Evolutionary conservation across 2,329 filamentous ascomycete species (phyloP), one percentile per base, ranked within the genome.

Genomic region (Colletotrichum tamarilloi): DNA sequence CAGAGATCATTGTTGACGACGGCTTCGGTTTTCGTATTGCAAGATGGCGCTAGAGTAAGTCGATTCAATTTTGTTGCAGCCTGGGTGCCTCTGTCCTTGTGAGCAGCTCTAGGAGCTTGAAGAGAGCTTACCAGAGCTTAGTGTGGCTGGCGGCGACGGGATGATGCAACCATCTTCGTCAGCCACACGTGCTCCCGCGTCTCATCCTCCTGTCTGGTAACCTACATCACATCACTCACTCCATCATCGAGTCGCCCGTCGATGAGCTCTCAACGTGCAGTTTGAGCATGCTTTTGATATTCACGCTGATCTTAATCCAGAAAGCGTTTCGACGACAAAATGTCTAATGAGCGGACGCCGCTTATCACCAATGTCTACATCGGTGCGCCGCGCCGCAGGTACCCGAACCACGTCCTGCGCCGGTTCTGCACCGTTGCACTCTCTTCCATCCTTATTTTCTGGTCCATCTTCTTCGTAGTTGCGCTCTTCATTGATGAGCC

Each of bases 391-490:
- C 85, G 85, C 77, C 85, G 82, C 75, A 85, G 91, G 76, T 92
- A 92, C 77, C 85, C 85, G 57, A 90, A 93, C 76, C 86, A 88
- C 76, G 88, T 87, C 32, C 80, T 92, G 58, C 91, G 92, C 63
- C 90, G 91, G 71, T 90, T 93, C 81, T 94, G 91, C 80, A 92
- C 90, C 55, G 85, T 93, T 69, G 86, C 88, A 26, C 84, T 90
- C 62, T 82, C 88, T 38, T 91, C 89, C 14, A 84, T 90, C 9
- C 79, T 91, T 46, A 78, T 90, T 56, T 84, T 84, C 62, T 85
- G 88, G 19, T 82, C 91, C 59, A 78, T 87, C 22, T 84, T 85
- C 57, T 87, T 91, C 65, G 77, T 87, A 19, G 75, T 89, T 56
- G 84, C 86, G 53, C 82, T 86, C n/a, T 79, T 88, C 42, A n/a